Evolutionary conservation across 2,329 filamentous ascomycete species (phyloP).

Genomic region (Lasiodiplodia sp.): DNA sequence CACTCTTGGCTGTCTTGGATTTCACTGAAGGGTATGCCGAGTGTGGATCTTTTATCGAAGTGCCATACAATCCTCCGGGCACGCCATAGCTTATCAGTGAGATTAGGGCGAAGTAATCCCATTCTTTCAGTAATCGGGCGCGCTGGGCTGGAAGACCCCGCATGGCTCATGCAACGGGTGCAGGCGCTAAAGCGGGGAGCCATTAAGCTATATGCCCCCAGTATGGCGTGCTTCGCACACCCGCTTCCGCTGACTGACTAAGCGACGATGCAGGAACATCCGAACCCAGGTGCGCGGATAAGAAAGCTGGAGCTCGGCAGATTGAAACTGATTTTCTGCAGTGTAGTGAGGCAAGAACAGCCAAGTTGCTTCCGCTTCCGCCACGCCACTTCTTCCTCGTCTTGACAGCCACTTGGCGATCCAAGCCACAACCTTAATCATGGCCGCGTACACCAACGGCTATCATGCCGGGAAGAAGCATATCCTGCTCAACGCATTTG

Average conservation of each 20-base stretch:
- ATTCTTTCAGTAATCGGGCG: background rate
- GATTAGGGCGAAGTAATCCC: background rate
- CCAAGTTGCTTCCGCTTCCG: background rate
- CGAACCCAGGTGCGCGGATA: background rate
- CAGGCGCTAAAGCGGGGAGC: conserved; percentile 22
- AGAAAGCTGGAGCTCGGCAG: background rate
- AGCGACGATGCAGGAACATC: conserved; percentile 17
- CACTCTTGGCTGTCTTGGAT: conserved; percentile 2
- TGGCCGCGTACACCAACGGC: conserved; percentile 5
- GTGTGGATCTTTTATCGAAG: conserved; percentile 1
- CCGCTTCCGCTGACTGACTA: conserved; percentile 23
- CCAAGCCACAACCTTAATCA: conserved; percentile 7
- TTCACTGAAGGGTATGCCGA: background rate
- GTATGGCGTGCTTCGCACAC: conserved; percentile 22
- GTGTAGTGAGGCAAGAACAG: background rate
- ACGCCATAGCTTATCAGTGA: conserved; percentile 22
- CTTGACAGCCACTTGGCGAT: conserved; percentile 15
- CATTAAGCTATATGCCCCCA: conserved; percentile 22
- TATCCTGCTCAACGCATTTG: conserved; percentile 70
- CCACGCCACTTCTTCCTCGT: conserved; percentile 1
- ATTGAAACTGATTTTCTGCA: background rate
- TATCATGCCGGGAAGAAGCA: conserved; percentile 53
- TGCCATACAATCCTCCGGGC: conserved; percentile 8
- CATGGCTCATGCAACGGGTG: conserved; percentile 9
- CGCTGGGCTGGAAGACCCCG: background rate